These are phyloP conservation scores for Linum trigynum DNA, from an alignment of 345 rosid species.

Conservation along the genomic window DNA sequence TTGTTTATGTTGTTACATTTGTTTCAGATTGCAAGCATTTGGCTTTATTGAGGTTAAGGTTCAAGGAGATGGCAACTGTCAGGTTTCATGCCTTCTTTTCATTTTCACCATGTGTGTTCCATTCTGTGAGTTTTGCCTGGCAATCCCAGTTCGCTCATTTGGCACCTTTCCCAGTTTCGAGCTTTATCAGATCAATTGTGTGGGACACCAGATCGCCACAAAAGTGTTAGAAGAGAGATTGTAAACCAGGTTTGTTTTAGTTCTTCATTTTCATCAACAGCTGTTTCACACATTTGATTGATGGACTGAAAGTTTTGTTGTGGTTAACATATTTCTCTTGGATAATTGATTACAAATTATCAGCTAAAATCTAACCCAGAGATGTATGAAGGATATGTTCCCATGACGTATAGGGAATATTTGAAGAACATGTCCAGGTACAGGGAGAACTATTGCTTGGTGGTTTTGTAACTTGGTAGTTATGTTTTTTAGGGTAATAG, in stretches of 20 bases:
- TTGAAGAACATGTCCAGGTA: constrained; percentile 67
- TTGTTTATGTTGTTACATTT: neutral
- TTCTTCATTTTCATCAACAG: neutral
- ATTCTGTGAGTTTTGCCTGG: neutral
- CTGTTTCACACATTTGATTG: neutral
- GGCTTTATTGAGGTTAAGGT: constrained; percentile 54
- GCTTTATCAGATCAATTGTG: constrained; percentile 70
- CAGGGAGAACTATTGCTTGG: constrained; percentile 9
- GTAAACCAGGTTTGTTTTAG: constrained; percentile 54
- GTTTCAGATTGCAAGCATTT: constrained; percentile 42
- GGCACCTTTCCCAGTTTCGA: constrained; percentile 43
- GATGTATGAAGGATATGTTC: constrained; percentile 66
- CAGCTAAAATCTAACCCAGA: constrained; percentile 62
- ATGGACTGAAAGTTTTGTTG: neutral
- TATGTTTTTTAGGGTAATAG: constrained; percentile 1
- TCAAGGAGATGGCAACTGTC: constrained; percentile 80
- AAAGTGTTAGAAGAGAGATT: constrained; percentile 38
- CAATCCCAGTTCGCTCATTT: neutral
- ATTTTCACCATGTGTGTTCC: neutral
- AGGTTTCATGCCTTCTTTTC: constrained; percentile 29
- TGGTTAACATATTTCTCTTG: constrained; percentile 10
- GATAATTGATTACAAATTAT: constrained; percentile 13
- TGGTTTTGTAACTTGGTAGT: neutral
- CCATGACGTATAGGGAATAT: constrained; percentile 69
- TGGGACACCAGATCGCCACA: constrained; percentile 53